Evolutionary conservation across 208 protist genomes (phyloP), one percentile per base, ranked within the genome.

Genomic region (Crithidia acanthocephali): DNA sequence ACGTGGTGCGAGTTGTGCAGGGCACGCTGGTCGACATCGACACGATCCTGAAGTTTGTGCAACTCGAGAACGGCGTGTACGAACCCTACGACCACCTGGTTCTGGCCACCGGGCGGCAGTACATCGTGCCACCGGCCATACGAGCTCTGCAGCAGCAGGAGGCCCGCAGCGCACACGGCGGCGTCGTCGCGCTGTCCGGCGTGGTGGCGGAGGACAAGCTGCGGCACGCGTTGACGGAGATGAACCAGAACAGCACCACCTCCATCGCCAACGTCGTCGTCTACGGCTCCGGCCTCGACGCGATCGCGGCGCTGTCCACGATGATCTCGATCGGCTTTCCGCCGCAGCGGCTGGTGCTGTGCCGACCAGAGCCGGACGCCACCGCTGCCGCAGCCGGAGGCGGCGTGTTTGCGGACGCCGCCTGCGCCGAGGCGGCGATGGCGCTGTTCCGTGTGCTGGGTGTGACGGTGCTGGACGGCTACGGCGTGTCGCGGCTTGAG

Each of bases 81-180:
- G 91, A 96, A 72, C 88, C 92, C 27, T 98, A 98, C 74, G 94
- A 98, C 71, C 90, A 95, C 76, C 79, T 98, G 15, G 68, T 98
- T 42, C 76, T 98, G 15, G 86, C 87, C 27, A 84, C 89, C n/a
- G 92, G 92, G 0, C 74, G 93, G 57, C 92, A 98, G 76, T 98
- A 94, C 82, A 82, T 90, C 33, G 78, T 92, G 23, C 83, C 91
- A 22, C 73, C 68, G 1, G 50, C 78, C n/a, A 86, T 95, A 30
- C 86, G 77, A 5, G 30, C 64, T n/a, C 69, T 95, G 28, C 83
- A 83, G 63, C 75, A 91, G 61, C 82, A 93, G 68, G 82, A 90
- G 71, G 71, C 73, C 15, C 81, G 76, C 25, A 70, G 40, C 58
- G 72, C 58, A n/a, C 86, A 35, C 68, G 74, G 44, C 48, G 85